Evolutionary conservation across 805 yeast genomes (phyloP).

Genomic region (Candida saitoana): DNA sequence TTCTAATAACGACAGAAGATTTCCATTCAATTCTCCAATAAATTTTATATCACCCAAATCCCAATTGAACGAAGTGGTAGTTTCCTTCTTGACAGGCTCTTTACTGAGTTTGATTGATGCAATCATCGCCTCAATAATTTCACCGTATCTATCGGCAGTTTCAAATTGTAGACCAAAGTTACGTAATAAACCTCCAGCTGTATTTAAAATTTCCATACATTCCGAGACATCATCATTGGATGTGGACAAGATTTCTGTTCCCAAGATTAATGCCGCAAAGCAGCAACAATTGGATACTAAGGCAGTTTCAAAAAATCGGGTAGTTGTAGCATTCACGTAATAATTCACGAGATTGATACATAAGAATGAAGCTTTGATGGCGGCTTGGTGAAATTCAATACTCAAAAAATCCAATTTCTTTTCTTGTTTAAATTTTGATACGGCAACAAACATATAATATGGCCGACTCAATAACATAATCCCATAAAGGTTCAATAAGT

Average conservation of each 20-base stretch:
- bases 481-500: slow-evolving; percentile 33
- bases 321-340: slow-evolving; percentile 10
- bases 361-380: slow-evolving; percentile 14
- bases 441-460: slow-evolving; percentile 30
- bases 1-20: slow-evolving; percentile 11
- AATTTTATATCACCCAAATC: slow-evolving; percentile 11
- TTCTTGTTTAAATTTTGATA: slow-evolving; percentile 4
- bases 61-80: slow-evolving; percentile 1
- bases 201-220: slow-evolving; percentile 9
- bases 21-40: slow-evolving; percentile 12
- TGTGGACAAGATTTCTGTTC: slow-evolving; percentile 6
- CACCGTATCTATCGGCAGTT: slow-evolving; percentile 11
- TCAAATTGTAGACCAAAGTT: slow-evolving; percentile 10
- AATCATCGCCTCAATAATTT: slow-evolving; percentile 9
- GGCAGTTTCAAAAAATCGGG: neutral
- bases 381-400: slow-evolving; percentile 12
- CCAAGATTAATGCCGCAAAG: slow-evolving; percentile 11
- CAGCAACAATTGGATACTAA: slow-evolving; percentile 11
- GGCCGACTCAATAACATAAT: slow-evolving; percentile 39
- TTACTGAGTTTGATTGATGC: slow-evolving; percentile 7
- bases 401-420: slow-evolving; percentile 1
- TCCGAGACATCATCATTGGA: slow-evolving; percentile 6
- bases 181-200: slow-evolving; percentile 9
- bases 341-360: slow-evolving; percentile 14
- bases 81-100: neutral